phyloP scores from a whole-genome alignment of 202 grass and related monocot species.

The Brachypodium distachyon region DNA sequence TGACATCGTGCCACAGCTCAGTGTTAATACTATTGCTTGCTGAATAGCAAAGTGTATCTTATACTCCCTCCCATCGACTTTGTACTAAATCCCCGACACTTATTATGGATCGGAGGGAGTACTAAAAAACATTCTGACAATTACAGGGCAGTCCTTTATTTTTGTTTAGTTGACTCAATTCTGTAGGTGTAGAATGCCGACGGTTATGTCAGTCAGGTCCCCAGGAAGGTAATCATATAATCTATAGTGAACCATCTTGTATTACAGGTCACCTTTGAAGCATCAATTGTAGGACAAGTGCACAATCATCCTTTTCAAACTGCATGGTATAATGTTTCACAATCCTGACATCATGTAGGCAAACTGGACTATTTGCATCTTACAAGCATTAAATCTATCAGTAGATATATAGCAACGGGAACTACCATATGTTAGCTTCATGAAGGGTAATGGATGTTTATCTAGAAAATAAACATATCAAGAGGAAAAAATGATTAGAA shows the following conservation, averaged over 20 bases:
- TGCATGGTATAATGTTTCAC: neutral
- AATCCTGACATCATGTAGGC: neutral
- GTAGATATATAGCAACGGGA: neutral
- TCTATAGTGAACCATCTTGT: neutral
- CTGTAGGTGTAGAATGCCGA: neutral
- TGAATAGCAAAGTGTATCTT: too few species aligned
- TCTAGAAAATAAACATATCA: neutral
- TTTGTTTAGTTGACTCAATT: neutral
- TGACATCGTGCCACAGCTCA: neutral
- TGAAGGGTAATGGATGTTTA: neutral
- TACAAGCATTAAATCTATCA: neutral
- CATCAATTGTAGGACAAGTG: neutral
- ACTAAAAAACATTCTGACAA: too few species aligned
- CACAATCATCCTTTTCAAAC: neutral
- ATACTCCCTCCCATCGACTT: too few species aligned
- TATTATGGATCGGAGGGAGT: too few species aligned
- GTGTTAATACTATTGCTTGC: neutral
- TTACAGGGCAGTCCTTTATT: neutral
- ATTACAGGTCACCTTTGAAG: neutral
- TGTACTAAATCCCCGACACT: too few species aligned
- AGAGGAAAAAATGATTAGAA: neutral
- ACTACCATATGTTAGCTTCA: neutral
- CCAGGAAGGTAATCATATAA: neutral
- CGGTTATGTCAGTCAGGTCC: neutral
- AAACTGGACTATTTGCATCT: neutral